Evolutionary conservation across 306 rosid genomes (phyloP).

Genomic region (Mucuna pruriens): DNA sequence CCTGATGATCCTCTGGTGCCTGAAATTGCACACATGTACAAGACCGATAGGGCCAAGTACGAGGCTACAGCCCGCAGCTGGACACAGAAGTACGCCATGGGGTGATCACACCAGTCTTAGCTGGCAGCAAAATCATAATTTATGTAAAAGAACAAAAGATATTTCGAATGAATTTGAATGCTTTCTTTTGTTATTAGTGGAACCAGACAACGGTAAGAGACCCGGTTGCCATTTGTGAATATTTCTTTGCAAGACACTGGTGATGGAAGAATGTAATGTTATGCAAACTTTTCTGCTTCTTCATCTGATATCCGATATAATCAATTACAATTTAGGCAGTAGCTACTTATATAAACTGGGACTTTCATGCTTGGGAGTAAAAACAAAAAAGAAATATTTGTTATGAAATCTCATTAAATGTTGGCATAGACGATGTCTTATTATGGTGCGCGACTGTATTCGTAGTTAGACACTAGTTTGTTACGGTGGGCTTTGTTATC

Average conservation of each 20-base stretch:
- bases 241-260: constrained; percentile 54
- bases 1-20: constrained; percentile 91
- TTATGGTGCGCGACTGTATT: not conserved
- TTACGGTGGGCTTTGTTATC: not conserved
- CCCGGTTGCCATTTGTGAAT: constrained; percentile 65
- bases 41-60: constrained; percentile 81
- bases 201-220: constrained; percentile 49
- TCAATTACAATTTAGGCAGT: not conserved
- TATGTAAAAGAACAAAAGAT: constrained; percentile 48
- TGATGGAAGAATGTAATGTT: constrained; percentile 50
- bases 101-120: constrained; percentile 44
- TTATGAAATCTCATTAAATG: not conserved
- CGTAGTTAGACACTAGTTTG: not conserved
- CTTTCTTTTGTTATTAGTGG: constrained; percentile 36
- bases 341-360: not conserved
- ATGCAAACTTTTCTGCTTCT: constrained; percentile 48
- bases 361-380: not conserved
- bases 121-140: constrained; percentile 44
- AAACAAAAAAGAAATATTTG: not conserved
- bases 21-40: constrained; percentile 89
- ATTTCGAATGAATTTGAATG: constrained; percentile 48
- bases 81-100: constrained; percentile 94
- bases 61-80: constrained; percentile 92
- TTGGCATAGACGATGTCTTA: not conserved
- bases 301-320: constrained; percentile 31